A percentile compares a stretch with the other conserved stretches of the same genome.
These are phyloP conservation scores for Fusarium praegraminearum DNA, from an alignment of 2,329 filamentous ascomycete genomes.

Conservation along the genomic window DNA sequence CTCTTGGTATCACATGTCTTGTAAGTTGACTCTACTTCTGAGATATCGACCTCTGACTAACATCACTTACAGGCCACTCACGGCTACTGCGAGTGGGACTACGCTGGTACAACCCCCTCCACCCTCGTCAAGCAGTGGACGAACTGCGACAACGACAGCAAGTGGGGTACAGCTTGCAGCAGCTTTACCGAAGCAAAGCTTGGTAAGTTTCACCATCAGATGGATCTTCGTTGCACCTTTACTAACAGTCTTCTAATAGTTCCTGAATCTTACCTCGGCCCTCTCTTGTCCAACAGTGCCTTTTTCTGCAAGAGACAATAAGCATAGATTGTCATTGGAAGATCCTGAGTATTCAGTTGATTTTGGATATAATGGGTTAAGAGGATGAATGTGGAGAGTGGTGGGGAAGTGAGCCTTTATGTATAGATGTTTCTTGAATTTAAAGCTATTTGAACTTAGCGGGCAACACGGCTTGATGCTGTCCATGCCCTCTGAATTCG, in stretches of 20 bases:
- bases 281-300: background rate
- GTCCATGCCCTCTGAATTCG: background rate
- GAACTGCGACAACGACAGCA: conserved; percentile 24
- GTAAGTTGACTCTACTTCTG: background rate
- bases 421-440: background rate
- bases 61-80: background rate
- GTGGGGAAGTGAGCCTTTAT: background rate
- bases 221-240: accelerated
- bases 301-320: background rate
- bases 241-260: background rate
- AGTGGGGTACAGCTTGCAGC: conserved; percentile 13
- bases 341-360: background rate
- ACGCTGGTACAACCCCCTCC: background rate
- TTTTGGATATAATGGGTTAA: background rate
- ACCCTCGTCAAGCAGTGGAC: conserved; percentile 5
- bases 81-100: conserved; percentile 29
- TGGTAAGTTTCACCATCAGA: background rate
- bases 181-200: background rate
- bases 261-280: conserved; percentile 18
- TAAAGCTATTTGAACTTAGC: background rate
- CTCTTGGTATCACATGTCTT: conserved; percentile 14
- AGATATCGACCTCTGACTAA: background rate
- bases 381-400: accelerated
- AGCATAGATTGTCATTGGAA: background rate
- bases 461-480: accelerated